Evolutionary conservation across 352 stramenopile genomes (phyloP), one percentile per base, ranked within the genome.

Genomic region (Globisporangium nodosum): DNA sequence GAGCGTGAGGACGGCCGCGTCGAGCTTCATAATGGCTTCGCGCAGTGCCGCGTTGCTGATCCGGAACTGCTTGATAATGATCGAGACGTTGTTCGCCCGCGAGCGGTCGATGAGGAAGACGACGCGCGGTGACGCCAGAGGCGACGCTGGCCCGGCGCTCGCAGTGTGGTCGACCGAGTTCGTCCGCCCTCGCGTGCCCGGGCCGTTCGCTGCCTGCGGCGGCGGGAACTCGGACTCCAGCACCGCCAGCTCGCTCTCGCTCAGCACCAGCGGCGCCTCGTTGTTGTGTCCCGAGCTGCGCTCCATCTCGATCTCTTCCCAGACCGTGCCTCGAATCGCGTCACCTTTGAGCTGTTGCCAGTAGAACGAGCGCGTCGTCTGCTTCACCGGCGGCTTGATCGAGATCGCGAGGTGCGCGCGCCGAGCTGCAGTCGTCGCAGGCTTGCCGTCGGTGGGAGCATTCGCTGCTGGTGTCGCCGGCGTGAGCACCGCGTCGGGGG

Each of bases 31-130:
- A 30, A 94, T 85, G 5, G 87, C 86, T 51, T 90, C 74, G 1
- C 87, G 79, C 47, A 96, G 64, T 18, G 87, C 76, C 0, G 77
- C 70, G 49, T 91, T 83, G 73, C 78, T 97, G 75, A 98, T 96
- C 49, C 95, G 88, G 47, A 98, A 90, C 64, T 97, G 88, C 64
- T 97, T 97, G 46, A 99, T 81, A 64, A 98, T 97, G 64, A 99
- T 99, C 18, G 94, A 97, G n/a, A 98, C 96, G 57, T 94, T 94
- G 65, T 92, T 92, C 6, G 82, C 79, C 5, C 82, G 66, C 2
- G 65, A 74, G 21, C 82, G 72, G 33, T 92, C 82, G 54, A 92
- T 92, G 42, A 92, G 58, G 56, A 90, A 92, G 5, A 92, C 78
- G 13, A 92, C 57, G 7, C 74, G 72, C 9, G 82, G 82, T 1